Base-by-base conservation (phyloP, 2,329 filamentous ascomycete species). In the Rhytidhysteron rufulum region DNA sequence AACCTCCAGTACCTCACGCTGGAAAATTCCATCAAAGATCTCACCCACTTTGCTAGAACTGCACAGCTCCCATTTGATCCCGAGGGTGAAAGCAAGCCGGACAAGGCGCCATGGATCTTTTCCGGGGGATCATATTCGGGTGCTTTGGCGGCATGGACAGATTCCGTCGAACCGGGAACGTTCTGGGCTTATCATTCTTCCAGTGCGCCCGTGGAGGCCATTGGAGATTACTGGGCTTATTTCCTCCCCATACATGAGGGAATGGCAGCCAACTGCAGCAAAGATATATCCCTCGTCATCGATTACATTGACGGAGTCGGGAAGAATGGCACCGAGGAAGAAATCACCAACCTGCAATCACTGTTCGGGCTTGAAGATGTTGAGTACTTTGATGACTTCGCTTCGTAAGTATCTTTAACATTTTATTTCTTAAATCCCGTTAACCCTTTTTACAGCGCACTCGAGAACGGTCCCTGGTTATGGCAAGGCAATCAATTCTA, bases 121-220 rank as follows among this genome's bases (percentile, higher is more conserved):
- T 63, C 68, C 5, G 78, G 78, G 11, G 77, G 76, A 20, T 79
- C 74, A 0, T 82, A 82, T 54, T 71, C 69, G 22, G 78, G 77
- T 30, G 74, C 76, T 4, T 61, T 82, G 13, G 57, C 75, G 2
- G 77, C 75, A 1, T 80, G 77, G 77, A 76, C 70, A 2, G 73
- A 73, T 25, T 71, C 71, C 10, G 60, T 72, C 2, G 61, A 69
- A 1, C 75, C 77, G 0, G 78, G 74, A 5, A 79, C 75, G 1
- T 77, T 79, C 58, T 81, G 77, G 77, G 77, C 77, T 1, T 80
- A 80, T 47, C 75, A 78, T 55, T 65, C 77, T 3, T 76, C 73
- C 21, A 76, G 72, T 53, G 78, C 72, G 0, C 74, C 75, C 0
- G 76, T 81, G 1, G 61, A 82, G 49, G 71, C 73, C 1, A 70